Evolutionary conservation across 2,329 filamentous ascomycete genomes (phyloP), one percentile per base, ranked within the genome.

Genomic region (Aureobasidium vineae): DNA sequence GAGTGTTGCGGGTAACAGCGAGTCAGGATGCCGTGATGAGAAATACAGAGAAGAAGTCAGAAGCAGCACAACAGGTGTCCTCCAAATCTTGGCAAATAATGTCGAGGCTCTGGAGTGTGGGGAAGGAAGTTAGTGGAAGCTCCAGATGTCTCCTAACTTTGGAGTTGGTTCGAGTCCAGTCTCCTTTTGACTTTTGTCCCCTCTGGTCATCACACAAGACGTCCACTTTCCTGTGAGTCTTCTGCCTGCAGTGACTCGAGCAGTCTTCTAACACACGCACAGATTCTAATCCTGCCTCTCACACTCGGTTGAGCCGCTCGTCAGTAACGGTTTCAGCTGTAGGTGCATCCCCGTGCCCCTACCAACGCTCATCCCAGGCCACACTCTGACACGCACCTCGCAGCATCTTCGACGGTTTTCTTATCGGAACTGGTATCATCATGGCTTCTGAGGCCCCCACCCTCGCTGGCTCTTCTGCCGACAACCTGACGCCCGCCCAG

Each of bases 401-500:
- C 28, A 64, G 61, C 49, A 53, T 64, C 61, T 64, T 64, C 61
- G 36, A 64, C 60, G 61, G 61, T 64, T 64, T 64, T 43, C 61
- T 64, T 38, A 31, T 33, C 49, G 61, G 61, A 64, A 64, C 49
- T 64, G 47, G 61, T 64, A 53, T 38, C 26, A 64, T 54, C 61
- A 64, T 64, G 61, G 61, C 61, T 43, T 53, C 61, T 43, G 61
- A 64, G 61, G 61, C 61, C 45, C 49, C 61, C 61, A 69, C 69
- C 26, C 66, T 68, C 63, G 69, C 67, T 68, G 70, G 67, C 65
- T 65, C 65, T 57, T 67, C 68, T 66, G 60, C 71, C 68, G 72
- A 73, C 31, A 72, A 68, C 67, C 70, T 81, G 73, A 82, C 81
- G 50, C 80, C 82, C 40, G 84, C 84, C 40, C 82, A 84, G 70